Base-by-base conservation (phyloP, 106 monocot genomes). In the Dendrobium chrysotoxum region DNA sequence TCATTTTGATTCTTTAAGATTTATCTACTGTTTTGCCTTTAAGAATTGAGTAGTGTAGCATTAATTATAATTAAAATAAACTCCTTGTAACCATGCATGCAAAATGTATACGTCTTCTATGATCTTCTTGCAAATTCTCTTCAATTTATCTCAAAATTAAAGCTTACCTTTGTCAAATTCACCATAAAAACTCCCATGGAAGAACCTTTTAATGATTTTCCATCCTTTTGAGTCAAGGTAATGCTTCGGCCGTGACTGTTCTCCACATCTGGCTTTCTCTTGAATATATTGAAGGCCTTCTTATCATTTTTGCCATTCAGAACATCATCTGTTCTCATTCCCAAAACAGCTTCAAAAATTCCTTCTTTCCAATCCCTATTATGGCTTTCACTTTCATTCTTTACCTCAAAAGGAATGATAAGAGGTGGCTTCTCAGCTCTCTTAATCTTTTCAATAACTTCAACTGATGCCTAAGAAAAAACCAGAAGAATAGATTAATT, bases 211-310 rank as follows among this genome's bases (percentile, higher is more conserved):
- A 96, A 76, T 13, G 86, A 82, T 18, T 78, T 46, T 40, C 81
- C 77, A 18, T 90, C 86, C 65, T 86, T 85, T 61, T 86, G 40
- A 5, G 89, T 93, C 61, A 96, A 86, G 1, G 88, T 70, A 17
- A 75, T 81, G 87, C 96, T 93, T 85, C 90, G 84, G 5, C 96
- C 96, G 75, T 93, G 87, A 53, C 88, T 83, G 77, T 96, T 96
- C 88, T 96, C 54, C 18, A 93, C 91, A 35, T 96, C 93, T 1
- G 88, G 91, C 44, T 90, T 84, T 15, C 54, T 64, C 1, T 82
- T 72, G 30, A 81, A 77, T 28, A 96, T 75, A 74, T 93, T 96
- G 83, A 88, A 91, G 0, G 83, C 66, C 40, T 81, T 83, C 38
- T 23, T 77, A 23, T 86, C 75, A 53, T 72, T 72, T 55, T 75